Percentiles rank a stretch among this genome's conserved stretches.
phyloP scores from a whole-genome alignment of 2,329 filamentous ascomycete genomes.

The Pseudophaeomoniella oleicola region DNA sequence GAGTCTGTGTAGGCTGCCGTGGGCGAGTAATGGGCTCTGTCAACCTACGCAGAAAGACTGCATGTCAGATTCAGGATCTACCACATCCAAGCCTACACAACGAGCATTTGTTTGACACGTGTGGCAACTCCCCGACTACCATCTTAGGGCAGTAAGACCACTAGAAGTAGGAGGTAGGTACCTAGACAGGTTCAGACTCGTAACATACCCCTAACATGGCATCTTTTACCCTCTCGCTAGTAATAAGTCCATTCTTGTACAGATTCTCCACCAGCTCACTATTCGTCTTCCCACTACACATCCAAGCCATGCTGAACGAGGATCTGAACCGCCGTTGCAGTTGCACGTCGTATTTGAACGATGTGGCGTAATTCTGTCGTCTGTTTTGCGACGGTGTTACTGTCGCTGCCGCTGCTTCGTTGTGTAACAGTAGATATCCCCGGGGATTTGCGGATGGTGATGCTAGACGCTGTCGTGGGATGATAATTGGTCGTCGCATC shows the following conservation, averaged over 20 bases:
- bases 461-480: too few species aligned
- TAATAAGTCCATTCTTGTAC: conserved; percentile 56
- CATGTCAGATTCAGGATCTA: conserved; percentile 1
- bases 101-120: too few species aligned
- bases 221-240: conserved; percentile 53
- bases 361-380: too few species aligned
- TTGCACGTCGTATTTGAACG: too few species aligned
- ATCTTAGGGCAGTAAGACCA: too few species aligned
- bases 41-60: conserved; percentile 43
- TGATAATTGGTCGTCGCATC: too few species aligned
- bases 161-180: not conserved
- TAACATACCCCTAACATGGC: conserved; percentile 58
- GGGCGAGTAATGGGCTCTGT: conserved; percentile 73
- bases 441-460: too few species aligned
- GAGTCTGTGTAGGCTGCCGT: conserved; percentile 56
- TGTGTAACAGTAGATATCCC: too few species aligned
- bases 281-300: conserved; percentile 63
- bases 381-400: not conserved
- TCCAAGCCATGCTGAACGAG: conserved; percentile 68
- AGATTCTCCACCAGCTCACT: conserved; percentile 65
- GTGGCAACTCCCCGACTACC: not conserved
- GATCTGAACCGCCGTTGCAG: too few species aligned
- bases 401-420: too few species aligned
- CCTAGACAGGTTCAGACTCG: not conserved
- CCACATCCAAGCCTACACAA: too few species aligned